phyloP scores from a whole-genome alignment of 805 yeast genomes.

The Cyberlindnera veronae region DNA sequence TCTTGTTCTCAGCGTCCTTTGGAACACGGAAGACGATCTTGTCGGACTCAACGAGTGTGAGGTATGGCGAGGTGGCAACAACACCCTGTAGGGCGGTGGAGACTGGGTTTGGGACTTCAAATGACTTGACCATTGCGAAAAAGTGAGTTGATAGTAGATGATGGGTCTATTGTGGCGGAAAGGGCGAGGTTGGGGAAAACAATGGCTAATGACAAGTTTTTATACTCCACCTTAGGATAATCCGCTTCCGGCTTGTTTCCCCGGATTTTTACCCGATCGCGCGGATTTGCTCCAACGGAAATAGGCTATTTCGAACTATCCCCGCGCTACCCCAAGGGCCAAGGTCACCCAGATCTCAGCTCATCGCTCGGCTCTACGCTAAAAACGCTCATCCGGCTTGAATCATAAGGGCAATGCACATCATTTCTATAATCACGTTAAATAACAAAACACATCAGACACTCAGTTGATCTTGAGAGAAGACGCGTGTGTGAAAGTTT shows the following conservation, averaged over 20 bases:
- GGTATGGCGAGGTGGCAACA: conserved; percentile 35
- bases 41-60: conserved; percentile 35
- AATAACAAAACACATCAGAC: neutral
- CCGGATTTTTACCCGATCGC: conserved; percentile 7
- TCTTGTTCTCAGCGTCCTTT: conserved; percentile 39
- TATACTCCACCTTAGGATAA: neutral
- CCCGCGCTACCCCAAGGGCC: too few species aligned
- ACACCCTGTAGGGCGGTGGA: conserved; percentile 36
- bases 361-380: too few species aligned
- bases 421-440: neutral
- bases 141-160: neutral
- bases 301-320: conserved; percentile 8
- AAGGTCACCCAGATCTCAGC: too few species aligned
- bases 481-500: conserved; percentile 16
- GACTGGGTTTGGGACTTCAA: conserved; percentile 38
- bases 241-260: neutral
- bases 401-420: too few species aligned
- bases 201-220: neutral
- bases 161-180: neutral
- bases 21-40: conserved; percentile 35
- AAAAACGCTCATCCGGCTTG: too few species aligned
- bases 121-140: conserved; percentile 33
- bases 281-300: neutral
- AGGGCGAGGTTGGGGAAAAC: neutral
- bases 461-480: conserved; percentile 17